Base-by-base conservation (phyloP, 495 filamentous ascomycete species). In the Letharia columbiana region DNA sequence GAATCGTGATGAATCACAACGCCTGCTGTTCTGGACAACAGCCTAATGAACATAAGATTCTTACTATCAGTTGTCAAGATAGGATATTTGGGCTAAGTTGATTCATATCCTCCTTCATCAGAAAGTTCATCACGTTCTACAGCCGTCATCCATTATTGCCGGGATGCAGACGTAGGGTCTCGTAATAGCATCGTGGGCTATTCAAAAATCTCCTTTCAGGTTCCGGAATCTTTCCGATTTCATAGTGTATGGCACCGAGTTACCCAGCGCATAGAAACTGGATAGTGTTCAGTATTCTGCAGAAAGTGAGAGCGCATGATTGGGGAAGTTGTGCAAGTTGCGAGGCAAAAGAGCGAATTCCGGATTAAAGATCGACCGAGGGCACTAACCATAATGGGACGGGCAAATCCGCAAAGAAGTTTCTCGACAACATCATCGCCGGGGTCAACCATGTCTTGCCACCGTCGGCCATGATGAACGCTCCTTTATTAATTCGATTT, bases 371-470 rank as follows among this genome's bases (percentile, higher is more conserved):
- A 57, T 37, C 15, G 2, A 37, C 54, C 54, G 54, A 18, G 18
- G 2, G 31, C 54, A 33, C 54, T 57, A 57, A 37, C 33, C 54
- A 57, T 10, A n/a, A 18, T 37, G 15, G 33, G 54, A 57, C 6
- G 13, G 33, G 17, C 33, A 37, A 15, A 54, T 33, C 23, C 2
- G 28, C 0, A 44, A 18, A 59, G 52, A 59, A 65, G 28, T 59
- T 65, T 65, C 63, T 65, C 50, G 63, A 65, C 63, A 56, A 35
- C 17, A n/a, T 37, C 41, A 35, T 45, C 39, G 5, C 39, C 49
- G 23, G 40, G 13, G 33, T 45, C 41, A 47, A 35, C 54, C 10
- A 33, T 42, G 17, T 15, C 20, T 28, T 59, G 9, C 37, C 42
- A 40, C 44, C 9, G 17, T 42, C n/a, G n/a, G 50, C n/a, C 28